A percentile compares a stretch with the other conserved stretches of the same genome.
These are phyloP conservation scores for Acacia concinna DNA, from an alignment of 331 rosid species.

Conservation along the genomic window DNA sequence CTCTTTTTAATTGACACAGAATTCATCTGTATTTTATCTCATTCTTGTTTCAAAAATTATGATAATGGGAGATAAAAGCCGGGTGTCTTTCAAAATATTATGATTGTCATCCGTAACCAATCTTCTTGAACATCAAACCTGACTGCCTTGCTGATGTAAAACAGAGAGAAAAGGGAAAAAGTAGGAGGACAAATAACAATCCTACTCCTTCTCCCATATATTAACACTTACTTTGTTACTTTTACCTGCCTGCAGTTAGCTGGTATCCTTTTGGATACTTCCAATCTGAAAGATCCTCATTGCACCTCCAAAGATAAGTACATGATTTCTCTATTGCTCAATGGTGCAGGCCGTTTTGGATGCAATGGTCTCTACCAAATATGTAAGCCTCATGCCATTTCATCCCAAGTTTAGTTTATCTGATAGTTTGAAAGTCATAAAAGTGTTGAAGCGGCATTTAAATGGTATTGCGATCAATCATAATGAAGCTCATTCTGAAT, in stretches of 20 bases:
- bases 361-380: slow-evolving; percentile 72
- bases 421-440: not conserved
- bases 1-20: not conserved
- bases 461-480: not conserved
- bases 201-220: too few species aligned
- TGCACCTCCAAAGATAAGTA: slow-evolving; percentile 76
- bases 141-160: not conserved
- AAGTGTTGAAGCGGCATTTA: not conserved
- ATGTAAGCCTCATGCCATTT: slow-evolving; percentile 48
- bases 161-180: too few species aligned
- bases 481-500: not conserved
- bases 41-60: too few species aligned
- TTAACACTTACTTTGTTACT: not conserved
- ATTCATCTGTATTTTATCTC: not conserved
- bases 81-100: not conserved
- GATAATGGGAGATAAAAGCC: not conserved
- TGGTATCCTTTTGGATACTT: slow-evolving; percentile 76
- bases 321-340: slow-evolving; percentile 71
- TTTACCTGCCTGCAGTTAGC: slow-evolving; percentile 55
- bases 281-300: slow-evolving; percentile 48
- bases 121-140: slow-evolving; percentile 3
- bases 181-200: too few species aligned
- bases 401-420: not conserved
- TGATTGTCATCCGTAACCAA: not conserved
- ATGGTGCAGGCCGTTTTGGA: slow-evolving; percentile 87